A percentile compares a stretch with the other conserved stretches of the same genome.
phyloP scores from a whole-genome alignment of 2,329 filamentous ascomycete species.

The Beauveria bassiana region DNA sequence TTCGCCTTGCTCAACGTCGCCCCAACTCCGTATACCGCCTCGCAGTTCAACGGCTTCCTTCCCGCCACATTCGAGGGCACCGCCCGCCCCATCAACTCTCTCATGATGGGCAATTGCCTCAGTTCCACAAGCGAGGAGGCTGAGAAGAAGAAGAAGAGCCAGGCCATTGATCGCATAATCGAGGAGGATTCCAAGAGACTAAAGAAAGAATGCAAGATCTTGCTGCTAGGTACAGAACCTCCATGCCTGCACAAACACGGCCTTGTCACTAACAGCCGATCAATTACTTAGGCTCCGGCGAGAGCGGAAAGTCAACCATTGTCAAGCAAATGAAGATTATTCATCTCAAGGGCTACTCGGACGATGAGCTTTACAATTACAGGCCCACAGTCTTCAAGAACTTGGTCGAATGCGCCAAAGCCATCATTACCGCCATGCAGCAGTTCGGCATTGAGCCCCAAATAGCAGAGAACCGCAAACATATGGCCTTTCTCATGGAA shows the following conservation, averaged over 20 bases:
- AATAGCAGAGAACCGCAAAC: slow-evolving; percentile 61
- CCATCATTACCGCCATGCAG: slow-evolving; percentile 82
- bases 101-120: slow-evolving; percentile 86
- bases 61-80: not conserved
- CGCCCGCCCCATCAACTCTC: slow-evolving; percentile 1
- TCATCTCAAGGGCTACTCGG: slow-evolving; percentile 93
- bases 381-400: slow-evolving; percentile 98
- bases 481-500: slow-evolving; percentile 72
- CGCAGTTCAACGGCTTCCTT: not conserved
- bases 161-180: slow-evolving; percentile 86
- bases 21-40: not conserved
- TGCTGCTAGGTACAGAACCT: slow-evolving; percentile 69
- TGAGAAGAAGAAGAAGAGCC: slow-evolving; percentile 92
- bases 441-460: slow-evolving; percentile 82
- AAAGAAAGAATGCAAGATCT: slow-evolving; percentile 97
- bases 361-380: slow-evolving; percentile 90
- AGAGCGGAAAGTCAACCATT: slow-evolving; percentile 98
- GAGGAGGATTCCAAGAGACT: slow-evolving; percentile 91
- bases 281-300: slow-evolving; percentile 68
- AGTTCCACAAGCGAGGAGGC: slow-evolving; percentile 79
- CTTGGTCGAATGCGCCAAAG: slow-evolving; percentile 90
- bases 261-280: slow-evolving; percentile 14
- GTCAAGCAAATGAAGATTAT: slow-evolving; percentile 99
- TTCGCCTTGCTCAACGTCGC: not conserved
- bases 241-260: not conserved